Conservation (phyloP, 768 basidiomycete species). For the Terana coerulea region DNA sequence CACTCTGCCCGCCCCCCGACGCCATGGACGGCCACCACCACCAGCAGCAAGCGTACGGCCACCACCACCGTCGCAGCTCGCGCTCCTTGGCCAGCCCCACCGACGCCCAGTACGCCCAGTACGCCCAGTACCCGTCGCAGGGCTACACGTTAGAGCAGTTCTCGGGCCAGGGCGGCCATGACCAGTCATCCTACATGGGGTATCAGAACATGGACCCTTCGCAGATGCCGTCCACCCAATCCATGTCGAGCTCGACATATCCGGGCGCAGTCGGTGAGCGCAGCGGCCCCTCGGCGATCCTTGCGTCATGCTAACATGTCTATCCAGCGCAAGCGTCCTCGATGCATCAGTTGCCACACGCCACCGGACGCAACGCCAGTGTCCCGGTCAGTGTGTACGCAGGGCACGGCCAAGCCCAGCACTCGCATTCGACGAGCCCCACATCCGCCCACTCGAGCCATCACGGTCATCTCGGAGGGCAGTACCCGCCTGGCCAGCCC, state of each 20-base stretch:
- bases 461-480: not conserved
- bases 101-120: conserved; percentile 9
- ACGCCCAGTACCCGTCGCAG: conserved; percentile 6
- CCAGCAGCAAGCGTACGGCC: not conserved
- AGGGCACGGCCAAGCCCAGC: no score
- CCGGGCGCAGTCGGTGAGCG: conserved; percentile 1
- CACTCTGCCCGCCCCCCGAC: conserved; percentile 3
- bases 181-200: not conserved
- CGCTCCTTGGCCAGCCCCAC: conserved; percentile 8
- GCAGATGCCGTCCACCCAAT: not conserved
- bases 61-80: conserved; percentile 4
- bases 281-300: no score
- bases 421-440: no score
- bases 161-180: not conserved
- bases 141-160: conserved; percentile 6
- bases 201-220: not conserved
- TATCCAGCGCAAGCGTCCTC: no score
- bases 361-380: no score
- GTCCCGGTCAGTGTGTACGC: no score
- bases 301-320: no score
- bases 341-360: no score
- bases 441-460: no score
- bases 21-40: conserved; percentile 12
- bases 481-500: conserved; percentile 2
- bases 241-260: conserved; percentile 8